These are phyloP conservation scores for Suhomyces sp. DNA, from an alignment of 805 yeast genomes.

Conservation along the genomic window DNA sequence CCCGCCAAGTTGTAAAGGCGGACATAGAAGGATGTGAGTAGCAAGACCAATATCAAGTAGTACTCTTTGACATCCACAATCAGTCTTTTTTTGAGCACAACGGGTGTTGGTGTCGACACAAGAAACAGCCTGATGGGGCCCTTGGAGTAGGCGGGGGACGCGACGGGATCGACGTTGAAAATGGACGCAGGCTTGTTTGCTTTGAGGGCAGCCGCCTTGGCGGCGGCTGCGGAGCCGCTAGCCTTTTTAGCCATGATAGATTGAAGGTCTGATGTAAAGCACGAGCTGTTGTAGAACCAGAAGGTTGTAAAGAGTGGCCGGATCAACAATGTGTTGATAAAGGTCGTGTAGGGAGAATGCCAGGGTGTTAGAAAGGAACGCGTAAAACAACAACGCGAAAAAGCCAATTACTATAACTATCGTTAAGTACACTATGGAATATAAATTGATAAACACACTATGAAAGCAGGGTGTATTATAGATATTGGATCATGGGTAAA, in stretches of 20 bases:
- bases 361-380: not conserved
- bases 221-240: slow-evolving; percentile 4
- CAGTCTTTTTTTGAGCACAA: slow-evolving; percentile 28
- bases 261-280: not conserved
- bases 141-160: slow-evolving; percentile 32
- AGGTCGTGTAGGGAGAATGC: slow-evolving; percentile 2
- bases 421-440: too few species aligned
- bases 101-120: slow-evolving; percentile 47
- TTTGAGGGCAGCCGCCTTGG: slow-evolving; percentile 10
- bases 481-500: too few species aligned
- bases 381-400: not conserved
- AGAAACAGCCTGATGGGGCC: slow-evolving; percentile 58
- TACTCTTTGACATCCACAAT: slow-evolving; percentile 20
- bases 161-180: slow-evolving; percentile 38
- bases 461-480: too few species aligned
- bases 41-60: slow-evolving; percentile 29
- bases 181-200: slow-evolving; percentile 7
- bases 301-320: not conserved
- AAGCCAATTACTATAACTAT: too few species aligned
- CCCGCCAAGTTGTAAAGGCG: slow-evolving; percentile 58
- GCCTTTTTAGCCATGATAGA: slow-evolving; percentile 10
- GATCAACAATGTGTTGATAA: slow-evolving; percentile 3
- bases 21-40: slow-evolving; percentile 53
- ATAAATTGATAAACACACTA: too few species aligned
- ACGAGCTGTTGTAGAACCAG: not conserved